phyloP scores from a whole-genome alignment of 1,284 basidiomycete genomes.

The Sporisorium graminicola region DNA sequence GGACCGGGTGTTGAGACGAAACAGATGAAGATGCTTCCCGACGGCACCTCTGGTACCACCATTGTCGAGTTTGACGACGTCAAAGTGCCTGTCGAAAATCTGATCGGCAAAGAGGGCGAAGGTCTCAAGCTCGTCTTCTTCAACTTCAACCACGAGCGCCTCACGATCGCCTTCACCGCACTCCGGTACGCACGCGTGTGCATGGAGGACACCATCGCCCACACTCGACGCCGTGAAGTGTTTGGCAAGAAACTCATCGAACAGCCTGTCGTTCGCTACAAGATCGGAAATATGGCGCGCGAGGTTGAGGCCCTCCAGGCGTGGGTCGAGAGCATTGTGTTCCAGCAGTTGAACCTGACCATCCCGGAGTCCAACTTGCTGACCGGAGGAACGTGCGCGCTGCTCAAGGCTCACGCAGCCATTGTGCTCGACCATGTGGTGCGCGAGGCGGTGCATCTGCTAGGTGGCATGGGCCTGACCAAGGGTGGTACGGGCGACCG shows the following conservation, averaged over 20 bases:
- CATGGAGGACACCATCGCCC: conserved; percentile 57
- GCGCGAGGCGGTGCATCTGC: conserved; percentile 51
- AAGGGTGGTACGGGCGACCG: conserved; percentile 60
- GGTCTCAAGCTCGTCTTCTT: conserved; percentile 54
- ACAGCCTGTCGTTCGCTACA: conserved; percentile 63
- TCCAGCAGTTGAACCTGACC: conserved; percentile 51
- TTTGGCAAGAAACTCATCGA: conserved; percentile 62
- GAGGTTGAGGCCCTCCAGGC: conserved; percentile 62
- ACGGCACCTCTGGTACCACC: conserved; percentile 67
- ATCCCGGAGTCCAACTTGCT: conserved; percentile 49
- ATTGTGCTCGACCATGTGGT: conserved; percentile 58
- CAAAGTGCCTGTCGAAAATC: conserved; percentile 68
- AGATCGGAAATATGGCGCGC: conserved; percentile 63
- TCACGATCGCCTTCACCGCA: conserved; percentile 57
- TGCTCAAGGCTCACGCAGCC: conserved; percentile 63
- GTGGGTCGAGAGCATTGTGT: conserved; percentile 55
- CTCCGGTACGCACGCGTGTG: conserved; percentile 54
- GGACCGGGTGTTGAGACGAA: conserved; percentile 57
- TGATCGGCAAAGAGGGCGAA: conserved; percentile 66
- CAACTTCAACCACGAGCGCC: conserved; percentile 58
- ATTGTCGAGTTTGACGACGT: conserved; percentile 69
- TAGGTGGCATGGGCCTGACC: conserved; percentile 62
- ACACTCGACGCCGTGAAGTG: conserved; percentile 52
- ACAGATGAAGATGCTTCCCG: conserved; percentile 67
- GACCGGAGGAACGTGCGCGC: conserved; percentile 56